These are phyloP conservation scores for Ogataea haglerorum DNA, from an alignment of 805 yeast species.

Conservation along the genomic window DNA sequence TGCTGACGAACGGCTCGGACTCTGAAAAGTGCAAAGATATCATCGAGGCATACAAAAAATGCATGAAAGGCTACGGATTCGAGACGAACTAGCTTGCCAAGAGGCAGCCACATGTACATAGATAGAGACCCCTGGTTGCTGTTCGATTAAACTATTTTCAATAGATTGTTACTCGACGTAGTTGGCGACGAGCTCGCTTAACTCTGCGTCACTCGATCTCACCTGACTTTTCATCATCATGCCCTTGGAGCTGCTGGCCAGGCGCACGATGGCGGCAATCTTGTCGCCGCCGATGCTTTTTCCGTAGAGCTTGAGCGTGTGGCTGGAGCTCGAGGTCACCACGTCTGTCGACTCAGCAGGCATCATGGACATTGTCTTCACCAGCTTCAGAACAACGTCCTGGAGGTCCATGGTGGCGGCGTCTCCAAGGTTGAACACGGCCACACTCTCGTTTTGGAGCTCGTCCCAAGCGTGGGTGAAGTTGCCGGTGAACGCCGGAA, in stretches of 20 bases:
- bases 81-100: constrained; percentile 32
- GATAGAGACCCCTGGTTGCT: neutral
- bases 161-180: constrained; percentile 36
- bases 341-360: constrained; percentile 72
- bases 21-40: constrained; percentile 74
- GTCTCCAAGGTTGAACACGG: constrained; percentile 63
- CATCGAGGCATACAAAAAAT: constrained; percentile 68
- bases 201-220: constrained; percentile 48
- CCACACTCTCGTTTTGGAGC: constrained; percentile 56
- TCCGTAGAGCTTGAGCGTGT: constrained; percentile 79
- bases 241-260: constrained; percentile 47
- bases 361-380: constrained; percentile 54
- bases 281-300: constrained; percentile 59
- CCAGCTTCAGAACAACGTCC: constrained; percentile 56
- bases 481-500: constrained; percentile 73
- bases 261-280: constrained; percentile 47
- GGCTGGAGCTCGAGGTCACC: constrained; percentile 56
- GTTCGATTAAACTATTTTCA: neutral
- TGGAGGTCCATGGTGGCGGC: constrained; percentile 39
- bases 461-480: constrained; percentile 74
- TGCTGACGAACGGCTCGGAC: constrained; percentile 78
- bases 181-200: constrained; percentile 50
- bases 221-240: constrained; percentile 57
- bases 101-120: neutral
- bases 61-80: constrained; percentile 94